These are phyloP conservation scores for Triticum urartu DNA, from an alignment of 176 grass and related monocot genomes.

Conservation along the genomic window DNA sequence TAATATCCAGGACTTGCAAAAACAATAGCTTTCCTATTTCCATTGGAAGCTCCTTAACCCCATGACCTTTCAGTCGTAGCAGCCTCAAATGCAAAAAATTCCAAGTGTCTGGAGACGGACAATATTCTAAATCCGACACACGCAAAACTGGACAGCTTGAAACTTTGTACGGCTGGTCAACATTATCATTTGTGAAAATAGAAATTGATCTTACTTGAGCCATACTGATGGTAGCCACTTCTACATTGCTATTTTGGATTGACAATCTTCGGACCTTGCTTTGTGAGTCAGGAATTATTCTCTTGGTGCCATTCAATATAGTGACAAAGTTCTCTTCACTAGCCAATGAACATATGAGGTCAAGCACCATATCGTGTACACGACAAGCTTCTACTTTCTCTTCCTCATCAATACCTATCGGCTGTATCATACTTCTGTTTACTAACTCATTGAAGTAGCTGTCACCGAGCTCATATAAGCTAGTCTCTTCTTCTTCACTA, in stretches of 20 bases:
- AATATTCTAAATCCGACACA: neutral
- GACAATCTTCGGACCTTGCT: neutral
- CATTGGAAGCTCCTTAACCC: accelerated
- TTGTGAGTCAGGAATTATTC: neutral
- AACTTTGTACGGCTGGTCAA: too few species aligned
- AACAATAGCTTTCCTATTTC: neutral
- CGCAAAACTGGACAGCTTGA: neutral
- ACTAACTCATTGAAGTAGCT: neutral
- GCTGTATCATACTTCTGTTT: neutral
- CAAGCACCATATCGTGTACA: neutral
- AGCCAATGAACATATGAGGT: neutral
- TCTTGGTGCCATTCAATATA: neutral
- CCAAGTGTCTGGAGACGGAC: neutral
- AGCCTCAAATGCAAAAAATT: neutral
- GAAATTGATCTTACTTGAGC: neutral
- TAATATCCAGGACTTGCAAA: neutral
- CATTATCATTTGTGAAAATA: accelerated
- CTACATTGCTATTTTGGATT: neutral
- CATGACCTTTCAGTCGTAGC: neutral
- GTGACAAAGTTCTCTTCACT: neutral
- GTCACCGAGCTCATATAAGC: neutral
- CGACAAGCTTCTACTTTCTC: neutral
- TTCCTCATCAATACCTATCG: accelerated
- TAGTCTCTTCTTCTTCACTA: neutral
- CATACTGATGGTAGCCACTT: neutral